phyloP scores from a whole-genome alignment of 352 stramenopile species.

The Hyaloperonospora arabidopsidis region DNA sequence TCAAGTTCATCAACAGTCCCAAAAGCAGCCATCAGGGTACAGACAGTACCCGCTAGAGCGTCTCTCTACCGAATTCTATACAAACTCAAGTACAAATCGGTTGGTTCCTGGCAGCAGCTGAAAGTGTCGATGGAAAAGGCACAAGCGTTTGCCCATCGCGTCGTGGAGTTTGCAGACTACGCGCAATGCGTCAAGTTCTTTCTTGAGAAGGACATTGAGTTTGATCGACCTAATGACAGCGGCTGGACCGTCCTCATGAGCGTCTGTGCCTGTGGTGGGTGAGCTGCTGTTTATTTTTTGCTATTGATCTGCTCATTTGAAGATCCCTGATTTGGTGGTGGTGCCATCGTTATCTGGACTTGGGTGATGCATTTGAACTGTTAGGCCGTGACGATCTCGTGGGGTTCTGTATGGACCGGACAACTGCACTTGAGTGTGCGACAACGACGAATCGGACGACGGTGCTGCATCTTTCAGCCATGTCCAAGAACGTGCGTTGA shows the following conservation, averaged over 20 bases:
- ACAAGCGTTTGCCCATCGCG: slow-evolving; percentile 65
- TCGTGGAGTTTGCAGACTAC: slow-evolving; percentile 66
- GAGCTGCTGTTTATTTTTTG: slow-evolving; percentile 2
- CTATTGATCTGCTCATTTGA: no score
- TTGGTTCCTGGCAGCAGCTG: not conserved
- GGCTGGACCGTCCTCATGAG: slow-evolving; percentile 81
- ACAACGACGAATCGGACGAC: slow-evolving; percentile 65
- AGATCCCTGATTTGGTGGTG: no score
- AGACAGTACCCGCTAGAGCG: no score
- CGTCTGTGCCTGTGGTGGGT: slow-evolving; percentile 57
- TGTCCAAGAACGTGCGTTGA: slow-evolving; percentile 56
- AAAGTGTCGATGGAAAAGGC: slow-evolving; percentile 14
- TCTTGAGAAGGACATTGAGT: slow-evolving; percentile 46
- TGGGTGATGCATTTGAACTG: not conserved
- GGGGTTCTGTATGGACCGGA: slow-evolving; percentile 44
- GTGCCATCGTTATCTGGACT: not conserved
- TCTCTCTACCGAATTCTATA: not conserved
- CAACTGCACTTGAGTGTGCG: slow-evolving; percentile 42
- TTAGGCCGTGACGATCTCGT: slow-evolving; percentile 61
- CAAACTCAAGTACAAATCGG: not conserved
- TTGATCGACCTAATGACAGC: slow-evolving; percentile 44
- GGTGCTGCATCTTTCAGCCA: slow-evolving; percentile 68
- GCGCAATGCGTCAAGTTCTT: slow-evolving; percentile 57
- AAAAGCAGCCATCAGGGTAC: not conserved
- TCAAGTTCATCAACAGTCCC: not conserved